Percentiles rank a stretch among this genome's conserved stretches.
Conservation (phyloP, 1,284 basidiomycete species). For the Pterula multifida region DNA sequence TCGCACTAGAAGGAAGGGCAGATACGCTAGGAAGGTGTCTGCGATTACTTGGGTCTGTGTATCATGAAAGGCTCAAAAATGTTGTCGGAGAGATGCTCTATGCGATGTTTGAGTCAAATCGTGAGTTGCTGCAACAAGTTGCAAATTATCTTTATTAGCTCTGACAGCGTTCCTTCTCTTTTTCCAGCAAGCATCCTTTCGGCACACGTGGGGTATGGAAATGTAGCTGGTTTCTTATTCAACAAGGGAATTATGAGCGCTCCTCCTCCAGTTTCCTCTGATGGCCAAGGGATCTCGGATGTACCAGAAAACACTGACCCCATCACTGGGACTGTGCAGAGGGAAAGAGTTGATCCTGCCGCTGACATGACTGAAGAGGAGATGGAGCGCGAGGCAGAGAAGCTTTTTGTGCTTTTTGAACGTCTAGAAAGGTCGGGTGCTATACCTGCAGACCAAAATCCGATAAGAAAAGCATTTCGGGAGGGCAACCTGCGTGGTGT, state of each 20-base stretch:
- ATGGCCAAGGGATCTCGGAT: not conserved
- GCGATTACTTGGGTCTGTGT: conserved; percentile 64
- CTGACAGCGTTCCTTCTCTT: conserved; percentile 1
- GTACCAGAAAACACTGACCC: conserved; percentile 43
- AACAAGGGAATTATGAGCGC: conserved; percentile 73
- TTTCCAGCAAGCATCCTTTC: conserved; percentile 51
- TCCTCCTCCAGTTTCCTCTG: conserved; percentile 18
- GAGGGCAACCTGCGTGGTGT: conserved; percentile 29
- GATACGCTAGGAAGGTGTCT: conserved; percentile 71
- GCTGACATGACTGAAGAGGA: conserved; percentile 82
- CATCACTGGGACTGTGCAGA: conserved; percentile 57
- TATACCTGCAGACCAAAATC: conserved; percentile 52
- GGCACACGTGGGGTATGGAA: conserved; percentile 79
- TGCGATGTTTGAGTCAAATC: conserved; percentile 67
- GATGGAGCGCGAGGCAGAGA: conserved; percentile 84
- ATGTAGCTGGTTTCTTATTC: conserved; percentile 86
- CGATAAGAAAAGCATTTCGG: conserved; percentile 58
- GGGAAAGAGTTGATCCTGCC: conserved; percentile 19
- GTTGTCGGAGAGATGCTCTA: conserved; percentile 80
- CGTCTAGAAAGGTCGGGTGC: conserved; percentile 68
- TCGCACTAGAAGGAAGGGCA: conserved; percentile 56
- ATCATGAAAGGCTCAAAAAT: conserved; percentile 60
- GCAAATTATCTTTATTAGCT: conserved; percentile 4
- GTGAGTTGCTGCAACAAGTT: conserved; percentile 30
- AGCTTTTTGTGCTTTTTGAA: conserved; percentile 82